These are phyloP conservation scores for Ophiorrhiza pumila DNA, from an alignment of 257 asterid species.

Conservation along the genomic window DNA sequence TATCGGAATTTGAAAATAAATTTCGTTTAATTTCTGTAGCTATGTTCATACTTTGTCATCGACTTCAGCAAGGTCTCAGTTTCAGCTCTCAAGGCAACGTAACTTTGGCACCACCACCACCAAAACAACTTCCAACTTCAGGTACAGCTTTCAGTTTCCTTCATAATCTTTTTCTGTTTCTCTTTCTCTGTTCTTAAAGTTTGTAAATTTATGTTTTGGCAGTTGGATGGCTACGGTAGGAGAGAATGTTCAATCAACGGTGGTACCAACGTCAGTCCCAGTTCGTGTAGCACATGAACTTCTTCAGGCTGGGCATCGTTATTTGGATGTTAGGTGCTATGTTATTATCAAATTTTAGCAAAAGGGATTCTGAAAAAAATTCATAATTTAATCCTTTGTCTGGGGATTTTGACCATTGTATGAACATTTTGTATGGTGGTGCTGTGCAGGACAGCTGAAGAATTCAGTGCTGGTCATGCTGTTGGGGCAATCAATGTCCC, in stretches of 20 bases:
- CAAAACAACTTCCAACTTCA: conserved; percentile 37
- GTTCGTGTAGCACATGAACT: conserved; percentile 77
- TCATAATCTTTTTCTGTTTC: not conserved
- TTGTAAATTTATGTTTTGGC: not conserved
- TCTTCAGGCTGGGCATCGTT: conserved; percentile 72
- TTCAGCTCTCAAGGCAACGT: conserved; percentile 33
- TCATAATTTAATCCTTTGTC: not conserved
- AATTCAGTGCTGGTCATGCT: conserved; percentile 59
- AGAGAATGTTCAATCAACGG: conserved; percentile 33
- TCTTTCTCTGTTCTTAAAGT: not conserved
- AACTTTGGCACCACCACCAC: conserved; percentile 14
- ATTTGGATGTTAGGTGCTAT: conserved; percentile 65
- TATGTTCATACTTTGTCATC: conserved; percentile 14
- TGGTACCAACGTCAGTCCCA: conserved; percentile 65
- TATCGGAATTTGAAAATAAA: not conserved
- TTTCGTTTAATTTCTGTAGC: conserved; percentile 18
- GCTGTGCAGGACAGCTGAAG: conserved; percentile 60
- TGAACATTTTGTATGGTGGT: not conserved
- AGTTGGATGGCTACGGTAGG: conserved; percentile 44
- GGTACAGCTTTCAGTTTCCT: conserved; percentile 23
- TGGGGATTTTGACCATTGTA: not conserved
- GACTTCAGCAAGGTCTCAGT: conserved; percentile 30
- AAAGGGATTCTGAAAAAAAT: not conserved
- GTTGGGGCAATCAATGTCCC: conserved; percentile 72
- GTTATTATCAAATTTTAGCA: not conserved